Base-by-base conservation (phyloP, 257 asterid genomes). In the Ballota nigra region DNA sequence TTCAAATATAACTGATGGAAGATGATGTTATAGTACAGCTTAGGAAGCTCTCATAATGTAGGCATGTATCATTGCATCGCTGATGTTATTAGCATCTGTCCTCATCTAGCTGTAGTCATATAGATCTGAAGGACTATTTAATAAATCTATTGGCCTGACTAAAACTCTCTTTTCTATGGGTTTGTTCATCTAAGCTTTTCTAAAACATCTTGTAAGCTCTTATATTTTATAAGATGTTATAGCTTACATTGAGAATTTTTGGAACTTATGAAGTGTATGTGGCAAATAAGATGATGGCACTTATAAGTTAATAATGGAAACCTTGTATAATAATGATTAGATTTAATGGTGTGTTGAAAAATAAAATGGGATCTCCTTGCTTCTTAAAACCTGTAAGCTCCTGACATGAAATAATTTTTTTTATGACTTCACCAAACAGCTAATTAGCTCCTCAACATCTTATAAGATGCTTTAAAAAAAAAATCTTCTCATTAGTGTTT, bases 11-110 rank as follows among this genome's bases (percentile, higher is more conserved):
- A 59, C 65, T 64, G 66, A 45, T 60, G 36, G 43, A 7, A 26
- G 41, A 59, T 74, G 65, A 18, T 47, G 20, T 59, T 52, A 9
- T 24, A 68, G 33, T 63, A 55, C 43, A n/a, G 34, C 29, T 49
- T 45, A 66, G 70, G 36, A 45, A 40, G 40, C 51, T 61, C 75
- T 3, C 29, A 18, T 64, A 53, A 65, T 75, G 72, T 58, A 24
- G 60, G 58, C 67, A 64, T 66, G 11, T 9, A 28, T 66, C 52
- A 28, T 66, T 51, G 23, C 70, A 24, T 53, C 65, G 34, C 49
- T 45, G 47, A 61, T 12, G 53, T n/a, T 45, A 69, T 63, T 28
- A 29, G 71, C 34, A 65, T 63, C 33, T 38, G 34, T 29, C 71
- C 22, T 31, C 23, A 4, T 34, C 5, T 71, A 60, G n/a, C 75